These are phyloP conservation scores for Phytophthora citricola DNA, from an alignment of 352 stramenopile species.

Conservation along the genomic window DNA sequence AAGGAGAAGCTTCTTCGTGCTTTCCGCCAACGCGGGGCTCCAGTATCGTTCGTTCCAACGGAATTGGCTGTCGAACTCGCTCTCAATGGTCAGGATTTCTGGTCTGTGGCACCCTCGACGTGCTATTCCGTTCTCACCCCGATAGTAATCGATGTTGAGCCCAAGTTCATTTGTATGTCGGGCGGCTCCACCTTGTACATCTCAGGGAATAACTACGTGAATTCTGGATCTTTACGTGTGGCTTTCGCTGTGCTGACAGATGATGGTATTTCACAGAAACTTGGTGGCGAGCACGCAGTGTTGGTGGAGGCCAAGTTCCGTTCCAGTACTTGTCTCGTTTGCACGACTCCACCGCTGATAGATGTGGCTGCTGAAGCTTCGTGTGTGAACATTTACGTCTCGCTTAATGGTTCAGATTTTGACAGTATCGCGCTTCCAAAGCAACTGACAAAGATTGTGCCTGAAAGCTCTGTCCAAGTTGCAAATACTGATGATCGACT, in stretches of 20 bases:
- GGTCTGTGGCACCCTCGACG: conserved; percentile 47
- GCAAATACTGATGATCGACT: conserved; percentile 17
- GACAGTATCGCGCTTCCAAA: conserved; percentile 64
- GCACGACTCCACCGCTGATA: conserved; percentile 46
- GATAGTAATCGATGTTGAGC: conserved; percentile 47
- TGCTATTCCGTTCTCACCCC: conserved; percentile 49
- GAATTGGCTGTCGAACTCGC: conserved; percentile 64
- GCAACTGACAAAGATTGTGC: conserved; percentile 23
- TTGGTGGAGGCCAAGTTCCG: conserved; percentile 65
- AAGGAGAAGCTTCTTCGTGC: conserved; percentile 62
- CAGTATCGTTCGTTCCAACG: conserved; percentile 45
- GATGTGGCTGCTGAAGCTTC: conserved; percentile 25
- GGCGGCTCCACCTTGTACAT: conserved; percentile 49
- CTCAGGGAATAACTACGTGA: conserved; percentile 62
- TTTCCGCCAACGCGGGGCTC: conserved; percentile 45
- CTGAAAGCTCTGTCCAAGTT: conserved; percentile 4
- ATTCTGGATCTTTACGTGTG: conserved; percentile 47
- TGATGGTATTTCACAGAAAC: conserved; percentile 1
- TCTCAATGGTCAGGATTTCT: conserved; percentile 75
- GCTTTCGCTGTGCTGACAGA: conserved; percentile 49
- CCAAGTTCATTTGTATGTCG: conserved; percentile 49
- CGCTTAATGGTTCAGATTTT: conserved; percentile 66
- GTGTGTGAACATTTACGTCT: conserved; percentile 51
- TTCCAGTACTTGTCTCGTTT: conserved; percentile 51
- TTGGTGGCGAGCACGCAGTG: conserved; percentile 21